Evolutionary conservation across 164 flowering plant genomes (phyloP), one percentile per base, ranked within the genome.

Genomic region (Sextonia rubra): DNA sequence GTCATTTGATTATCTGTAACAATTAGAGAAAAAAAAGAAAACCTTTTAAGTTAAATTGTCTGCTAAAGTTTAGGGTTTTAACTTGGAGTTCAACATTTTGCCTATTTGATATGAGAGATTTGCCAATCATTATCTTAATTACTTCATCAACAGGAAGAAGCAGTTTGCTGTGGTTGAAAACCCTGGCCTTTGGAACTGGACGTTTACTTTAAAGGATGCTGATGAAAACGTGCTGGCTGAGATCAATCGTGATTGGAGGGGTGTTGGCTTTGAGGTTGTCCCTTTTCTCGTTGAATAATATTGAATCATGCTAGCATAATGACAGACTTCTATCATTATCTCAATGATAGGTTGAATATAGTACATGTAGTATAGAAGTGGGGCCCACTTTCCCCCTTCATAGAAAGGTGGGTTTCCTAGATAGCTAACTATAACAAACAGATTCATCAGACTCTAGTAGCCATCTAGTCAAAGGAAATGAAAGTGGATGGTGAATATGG

Each of bases 111-210:
- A 20, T 15, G n/a, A 17, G 58, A 20, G n/a, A 52, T 52, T 52
- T 52, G 1, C n/a, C 17, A 15, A 20, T 15, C n/a, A 37, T 18
- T 66, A 29, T 66, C 32, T 15, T 37, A 22, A 66, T 20, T 20
- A 52, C 32, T 15, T 55, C 22, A 56, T 56, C 69, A 81, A 66
- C 70, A 96, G 99, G 83, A 85, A 84, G 52, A 80, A 80, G 79
- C 99, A 96, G 77, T 93, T 96, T 82, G 99, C 99, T 1, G 91
- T 88, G 75, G 99, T 95, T 77, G 95, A 91, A 78, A 93, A 96
- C 78, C 98, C 95, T 79, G 99, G 99, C 1, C 82, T 96, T 60
- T 96, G 98, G 98, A 80, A 90, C 77, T 96, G 98, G 98, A 90
- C 97, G 61, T 96, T 96, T 80, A 91, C 98, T 65, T 83, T 96